A percentile compares a stretch with the other conserved stretches of the same genome.
Conservation (phyloP, 2,329 filamentous ascomycete species). For the Dactylellina cionopaga region DNA sequence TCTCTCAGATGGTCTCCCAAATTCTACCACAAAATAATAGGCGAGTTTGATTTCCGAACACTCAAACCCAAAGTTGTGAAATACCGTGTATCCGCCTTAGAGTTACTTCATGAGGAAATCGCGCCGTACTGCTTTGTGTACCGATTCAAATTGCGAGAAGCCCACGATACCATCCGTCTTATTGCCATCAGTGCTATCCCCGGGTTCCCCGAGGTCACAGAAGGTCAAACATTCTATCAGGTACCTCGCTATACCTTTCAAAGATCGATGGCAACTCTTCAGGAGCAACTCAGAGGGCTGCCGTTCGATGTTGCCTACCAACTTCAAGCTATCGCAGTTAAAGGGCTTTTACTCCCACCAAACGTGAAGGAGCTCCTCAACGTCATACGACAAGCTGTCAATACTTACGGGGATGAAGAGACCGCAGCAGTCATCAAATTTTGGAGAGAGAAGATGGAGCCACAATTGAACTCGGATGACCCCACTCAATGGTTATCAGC, state of each 20-base stretch:
- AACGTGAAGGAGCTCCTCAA: constrained; percentile 65
- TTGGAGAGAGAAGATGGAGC: constrained; percentile 67
- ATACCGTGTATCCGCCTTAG: constrained; percentile 57
- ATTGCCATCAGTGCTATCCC: constrained; percentile 40
- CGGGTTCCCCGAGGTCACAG: constrained; percentile 25
- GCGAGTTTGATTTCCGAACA: too few species aligned
- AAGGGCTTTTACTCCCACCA: constrained; percentile 70
- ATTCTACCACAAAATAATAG: constrained; percentile 39
- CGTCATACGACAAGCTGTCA: constrained; percentile 59
- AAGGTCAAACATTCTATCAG: constrained; percentile 11
- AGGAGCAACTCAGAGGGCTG: constrained; percentile 57
- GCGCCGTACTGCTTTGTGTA: constrained; percentile 67
- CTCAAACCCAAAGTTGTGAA: neutral
- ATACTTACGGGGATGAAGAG: constrained; percentile 4
- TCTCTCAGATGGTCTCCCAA: constrained; percentile 36
- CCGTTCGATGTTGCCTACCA: constrained; percentile 71
- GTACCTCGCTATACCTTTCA: constrained; percentile 48
- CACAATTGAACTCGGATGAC: constrained; percentile 67
- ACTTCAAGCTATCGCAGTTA: constrained; percentile 71
- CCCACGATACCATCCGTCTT: constrained; percentile 57
- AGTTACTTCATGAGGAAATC: constrained; percentile 60
- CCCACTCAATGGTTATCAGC: constrained; percentile 65
- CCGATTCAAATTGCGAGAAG: constrained; percentile 59
- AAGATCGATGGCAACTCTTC: constrained; percentile 59
- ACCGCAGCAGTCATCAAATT: constrained; percentile 64